phyloP scores from a whole-genome alignment of 2,329 filamentous ascomycete genomes.

The Talaromyces piceae region DNA sequence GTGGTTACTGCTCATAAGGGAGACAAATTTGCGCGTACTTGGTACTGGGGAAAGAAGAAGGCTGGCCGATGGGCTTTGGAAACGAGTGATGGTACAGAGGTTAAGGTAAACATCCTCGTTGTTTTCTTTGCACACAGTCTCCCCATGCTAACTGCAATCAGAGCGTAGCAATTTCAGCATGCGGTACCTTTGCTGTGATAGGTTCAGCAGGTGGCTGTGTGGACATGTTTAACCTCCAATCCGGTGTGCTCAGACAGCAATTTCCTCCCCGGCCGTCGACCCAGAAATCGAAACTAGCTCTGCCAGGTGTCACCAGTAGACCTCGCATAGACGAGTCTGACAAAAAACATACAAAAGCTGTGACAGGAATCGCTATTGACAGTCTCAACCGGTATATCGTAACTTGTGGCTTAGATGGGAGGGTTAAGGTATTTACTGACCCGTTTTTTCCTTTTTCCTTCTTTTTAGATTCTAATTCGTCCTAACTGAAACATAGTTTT shows the following conservation, averaged over 20 bases:
- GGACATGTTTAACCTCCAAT: constrained; percentile 96
- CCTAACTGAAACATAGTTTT: constrained; percentile 52
- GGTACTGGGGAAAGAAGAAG: constrained; percentile 95
- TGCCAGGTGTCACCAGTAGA: constrained; percentile 1
- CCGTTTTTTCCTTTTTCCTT: too few relatives aligned
- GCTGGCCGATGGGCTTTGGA: constrained; percentile 90
- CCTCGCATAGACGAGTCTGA: background rate
- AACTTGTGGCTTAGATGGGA: constrained; percentile 83
- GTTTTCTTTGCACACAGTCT: background rate
- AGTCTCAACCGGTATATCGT: constrained; percentile 79
- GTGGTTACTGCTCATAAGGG: constrained; percentile 86
- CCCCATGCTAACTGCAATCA: constrained; percentile 30
- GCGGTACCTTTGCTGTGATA: constrained; percentile 86
- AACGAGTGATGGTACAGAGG: constrained; percentile 74
- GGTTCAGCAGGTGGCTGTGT: constrained; percentile 77
- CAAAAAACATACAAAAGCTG: constrained; percentile 62
- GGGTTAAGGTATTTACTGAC: constrained; percentile 55
- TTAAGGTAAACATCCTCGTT: constrained; percentile 40
- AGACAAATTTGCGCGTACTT: constrained; percentile 80
- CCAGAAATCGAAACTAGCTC: constrained; percentile 21
- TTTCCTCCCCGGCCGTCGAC: constrained; percentile 73
- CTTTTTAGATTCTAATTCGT: background rate
- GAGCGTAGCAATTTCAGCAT: constrained; percentile 81
- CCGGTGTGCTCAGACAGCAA: constrained; percentile 75
- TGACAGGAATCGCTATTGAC: constrained; percentile 84